These are phyloP conservation scores for Colletotrichum musae DNA, from an alignment of 2,329 filamentous ascomycete genomes.

Conservation along the genomic window DNA sequence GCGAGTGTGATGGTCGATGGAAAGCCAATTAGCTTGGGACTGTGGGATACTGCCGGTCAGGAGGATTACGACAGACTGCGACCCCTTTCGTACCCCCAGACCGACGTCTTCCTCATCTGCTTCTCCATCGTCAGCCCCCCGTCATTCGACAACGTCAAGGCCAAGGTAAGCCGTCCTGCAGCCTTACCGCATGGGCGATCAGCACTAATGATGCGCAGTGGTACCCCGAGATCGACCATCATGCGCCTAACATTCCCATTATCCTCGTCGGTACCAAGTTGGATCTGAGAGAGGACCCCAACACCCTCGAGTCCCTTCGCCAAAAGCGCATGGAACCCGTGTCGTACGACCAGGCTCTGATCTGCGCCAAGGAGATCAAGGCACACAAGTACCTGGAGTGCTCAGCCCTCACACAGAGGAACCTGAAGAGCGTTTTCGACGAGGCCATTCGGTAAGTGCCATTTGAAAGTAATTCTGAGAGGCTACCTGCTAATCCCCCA, in stretches of 20 bases:
- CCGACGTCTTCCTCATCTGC: constrained; percentile 98
- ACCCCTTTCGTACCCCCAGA: constrained; percentile 97
- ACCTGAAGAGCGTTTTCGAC: constrained; percentile 98
- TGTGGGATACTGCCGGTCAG: constrained; percentile 99
- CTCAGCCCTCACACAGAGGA: constrained; percentile 95
- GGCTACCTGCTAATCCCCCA: constrained; percentile 41
- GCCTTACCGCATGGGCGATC: constrained; percentile 6
- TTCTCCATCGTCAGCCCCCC: constrained; percentile 98
- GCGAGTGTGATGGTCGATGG: constrained; percentile 99
- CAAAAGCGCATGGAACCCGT: constrained; percentile 98
- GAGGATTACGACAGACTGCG: constrained; percentile 98
- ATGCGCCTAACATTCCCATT: constrained; percentile 94
- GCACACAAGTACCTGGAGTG: constrained; percentile 99
- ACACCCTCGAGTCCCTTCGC: constrained; percentile 84
- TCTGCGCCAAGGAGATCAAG: constrained; percentile 92
- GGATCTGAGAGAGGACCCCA: constrained; percentile 90
- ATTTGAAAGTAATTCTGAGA: constrained; percentile 44
- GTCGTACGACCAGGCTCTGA: constrained; percentile 90
- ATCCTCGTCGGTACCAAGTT: constrained; percentile 98
- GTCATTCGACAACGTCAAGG: constrained; percentile 98
- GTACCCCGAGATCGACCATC: constrained; percentile 97
- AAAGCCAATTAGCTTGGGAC: constrained; percentile 94
- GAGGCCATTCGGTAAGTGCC: constrained; percentile 90
- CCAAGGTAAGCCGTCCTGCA: constrained; percentile 77
- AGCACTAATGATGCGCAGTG: constrained; percentile 70